Evolutionary conservation across 352 stramenopile species (phyloP).

Genomic region (Globisporangium heterothallicum): DNA sequence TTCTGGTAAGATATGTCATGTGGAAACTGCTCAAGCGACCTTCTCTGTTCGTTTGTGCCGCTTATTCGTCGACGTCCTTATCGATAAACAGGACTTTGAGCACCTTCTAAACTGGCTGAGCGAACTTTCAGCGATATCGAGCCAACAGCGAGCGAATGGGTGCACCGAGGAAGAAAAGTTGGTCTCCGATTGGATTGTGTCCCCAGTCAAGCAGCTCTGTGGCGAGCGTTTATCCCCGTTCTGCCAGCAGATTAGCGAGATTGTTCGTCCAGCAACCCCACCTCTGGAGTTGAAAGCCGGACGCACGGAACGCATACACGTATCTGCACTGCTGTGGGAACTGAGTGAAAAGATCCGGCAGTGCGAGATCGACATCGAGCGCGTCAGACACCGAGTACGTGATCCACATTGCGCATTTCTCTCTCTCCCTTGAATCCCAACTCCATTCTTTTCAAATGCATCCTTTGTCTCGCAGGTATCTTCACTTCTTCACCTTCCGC

Average conservation of each 20-base stretch:
- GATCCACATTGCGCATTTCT: not conserved
- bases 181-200: not conserved
- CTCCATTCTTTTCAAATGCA: not conserved
- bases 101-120: conserved; percentile 1
- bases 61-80: not conserved
- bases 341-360: conserved; percentile 15
- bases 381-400: conserved; percentile 16
- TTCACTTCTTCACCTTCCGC: conserved; percentile 19
- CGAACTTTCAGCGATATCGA: conserved; percentile 8
- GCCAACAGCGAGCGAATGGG: not conserved
- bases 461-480: conserved; percentile 16
- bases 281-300: not conserved
- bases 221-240: conserved; percentile 13
- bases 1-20: not conserved
- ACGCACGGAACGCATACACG: conserved; percentile 1
- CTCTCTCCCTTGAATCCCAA: not conserved
- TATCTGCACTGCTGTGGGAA: conserved; percentile 7
- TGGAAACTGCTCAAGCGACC: not conserved
- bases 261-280: not conserved
- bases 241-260: conserved; percentile 17
- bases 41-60: not conserved
- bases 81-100: conserved; percentile 6
- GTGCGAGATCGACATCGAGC: conserved; percentile 23
- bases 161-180: not conserved
- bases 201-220: conserved; percentile 4